These are phyloP conservation scores for Calonectria hawksworthii DNA, from an alignment of 2,329 filamentous ascomycete species.

Conservation along the genomic window DNA sequence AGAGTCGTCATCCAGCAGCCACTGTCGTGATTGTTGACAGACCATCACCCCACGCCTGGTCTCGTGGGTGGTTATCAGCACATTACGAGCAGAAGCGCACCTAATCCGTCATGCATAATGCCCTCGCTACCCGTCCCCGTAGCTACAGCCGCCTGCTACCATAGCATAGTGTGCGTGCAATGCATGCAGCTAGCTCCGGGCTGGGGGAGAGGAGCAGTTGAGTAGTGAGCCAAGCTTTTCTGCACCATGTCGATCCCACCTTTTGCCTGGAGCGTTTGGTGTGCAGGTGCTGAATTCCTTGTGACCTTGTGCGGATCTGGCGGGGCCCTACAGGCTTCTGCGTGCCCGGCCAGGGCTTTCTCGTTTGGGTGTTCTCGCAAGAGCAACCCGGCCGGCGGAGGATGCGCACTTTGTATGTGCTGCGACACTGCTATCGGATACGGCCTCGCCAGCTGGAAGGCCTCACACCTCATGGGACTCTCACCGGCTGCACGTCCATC, in stretches of 20 bases:
- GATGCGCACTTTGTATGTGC: neutral
- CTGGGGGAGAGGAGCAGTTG: neutral
- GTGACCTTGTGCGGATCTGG: conserved; percentile 16
- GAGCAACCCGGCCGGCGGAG: neutral
- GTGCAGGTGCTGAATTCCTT: conserved; percentile 13
- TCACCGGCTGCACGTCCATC: conserved; percentile 22
- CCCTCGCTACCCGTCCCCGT: conserved; percentile 11
- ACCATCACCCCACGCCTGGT: conserved; percentile 24
- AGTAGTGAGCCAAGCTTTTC: conserved; percentile 9
- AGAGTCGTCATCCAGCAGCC: conserved; percentile 24
- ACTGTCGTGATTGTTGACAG: conserved; percentile 1
- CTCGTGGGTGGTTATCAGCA: conserved; percentile 28
- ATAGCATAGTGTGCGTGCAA: neutral
- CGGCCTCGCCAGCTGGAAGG: neutral
- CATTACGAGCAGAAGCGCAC: neutral
- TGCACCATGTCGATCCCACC: conserved; percentile 18
- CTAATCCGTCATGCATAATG: neutral
- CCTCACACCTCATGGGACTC: conserved; percentile 1
- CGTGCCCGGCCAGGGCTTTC: neutral
- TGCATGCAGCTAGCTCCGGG: conserved; percentile 4
- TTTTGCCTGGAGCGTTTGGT: neutral
- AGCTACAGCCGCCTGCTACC: neutral
- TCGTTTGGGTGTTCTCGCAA: neutral
- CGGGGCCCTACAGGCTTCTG: neutral
- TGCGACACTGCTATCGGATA: neutral